A percentile compares a stretch with the other conserved stretches of the same genome.
Conservation (phyloP, 1,284 basidiomycete species). For the Apiotrichum gamsii region DNA sequence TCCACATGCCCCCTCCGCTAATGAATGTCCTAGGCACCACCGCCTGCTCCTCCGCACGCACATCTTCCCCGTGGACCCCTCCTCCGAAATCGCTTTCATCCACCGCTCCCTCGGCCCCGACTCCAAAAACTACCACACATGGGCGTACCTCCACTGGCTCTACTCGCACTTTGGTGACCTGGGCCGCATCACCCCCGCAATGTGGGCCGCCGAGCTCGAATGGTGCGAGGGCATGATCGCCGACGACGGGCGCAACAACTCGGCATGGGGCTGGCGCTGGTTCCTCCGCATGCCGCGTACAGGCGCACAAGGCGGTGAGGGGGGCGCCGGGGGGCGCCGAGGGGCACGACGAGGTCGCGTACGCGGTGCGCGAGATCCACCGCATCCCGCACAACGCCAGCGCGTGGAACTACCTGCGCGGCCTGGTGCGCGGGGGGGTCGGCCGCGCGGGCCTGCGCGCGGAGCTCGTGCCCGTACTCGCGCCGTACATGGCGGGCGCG, state of each 20-base stretch:
- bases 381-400: slow-evolving; percentile 83
- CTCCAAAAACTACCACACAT: slow-evolving; percentile 92
- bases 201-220: slow-evolving; percentile 69
- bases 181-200: slow-evolving; percentile 50
- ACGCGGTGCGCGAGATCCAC: slow-evolving; percentile 68
- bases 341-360: slow-evolving; percentile 17
- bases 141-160: slow-evolving; percentile 89
- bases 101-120: slow-evolving; percentile 63
- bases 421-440: slow-evolving; percentile 45
- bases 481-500: slow-evolving; percentile 54
- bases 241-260: slow-evolving; percentile 86
- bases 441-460: slow-evolving; percentile 51
- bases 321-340: no score
- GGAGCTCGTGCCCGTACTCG: slow-evolving; percentile 56
- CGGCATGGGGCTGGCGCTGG: slow-evolving; percentile 96
- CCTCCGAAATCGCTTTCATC: slow-evolving; percentile 70
- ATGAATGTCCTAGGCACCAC: slow-evolving; percentile 59
- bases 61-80: slow-evolving; percentile 54
- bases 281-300: slow-evolving; percentile 77
- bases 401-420: slow-evolving; percentile 91
- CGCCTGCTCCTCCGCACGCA: slow-evolving; percentile 64
- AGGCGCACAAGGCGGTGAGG: slow-evolving; percentile 42
- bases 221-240: slow-evolving; percentile 71
- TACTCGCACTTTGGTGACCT: slow-evolving; percentile 64
- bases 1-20: no score